Percentiles rank a stretch among this genome's conserved stretches.
Evolutionary conservation across 805 yeast species (phyloP).

Genomic region (Cyberlindnera euphorbiae): DNA sequence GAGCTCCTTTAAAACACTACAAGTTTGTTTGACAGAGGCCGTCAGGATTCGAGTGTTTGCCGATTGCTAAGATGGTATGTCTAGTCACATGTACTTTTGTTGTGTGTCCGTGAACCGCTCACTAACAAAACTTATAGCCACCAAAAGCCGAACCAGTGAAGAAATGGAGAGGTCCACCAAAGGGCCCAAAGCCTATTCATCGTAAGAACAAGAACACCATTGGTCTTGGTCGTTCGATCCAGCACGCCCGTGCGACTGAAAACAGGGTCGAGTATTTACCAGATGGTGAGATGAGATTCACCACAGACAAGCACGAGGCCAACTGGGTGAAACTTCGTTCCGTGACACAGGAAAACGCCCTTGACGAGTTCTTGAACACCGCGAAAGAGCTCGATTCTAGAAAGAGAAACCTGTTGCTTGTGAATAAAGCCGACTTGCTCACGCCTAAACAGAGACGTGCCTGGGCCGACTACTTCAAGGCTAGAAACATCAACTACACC

Average conservation of each 20-base stretch:
- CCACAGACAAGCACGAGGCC: conserved; percentile 79
- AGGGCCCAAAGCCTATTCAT: conserved; percentile 87
- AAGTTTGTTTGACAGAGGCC: no score
- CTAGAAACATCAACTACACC: conserved; percentile 70
- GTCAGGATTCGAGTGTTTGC: no score
- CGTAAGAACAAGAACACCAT: conserved; percentile 79
- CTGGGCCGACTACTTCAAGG: conserved; percentile 84
- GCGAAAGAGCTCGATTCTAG: conserved; percentile 72
- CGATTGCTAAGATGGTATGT: no score
- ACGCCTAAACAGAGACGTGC: conserved; percentile 67
- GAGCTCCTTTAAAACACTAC: conserved; percentile 1
- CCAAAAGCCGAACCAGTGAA: conserved; percentile 45
- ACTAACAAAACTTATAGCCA: no score
- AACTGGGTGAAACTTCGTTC: conserved; percentile 88
- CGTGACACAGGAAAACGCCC: conserved; percentile 88
- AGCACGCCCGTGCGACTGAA: conserved; percentile 65
- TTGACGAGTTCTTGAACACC: conserved; percentile 91
- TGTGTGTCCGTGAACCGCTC: no score
- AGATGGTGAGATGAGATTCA: conserved; percentile 85
- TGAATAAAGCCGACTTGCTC: conserved; percentile 90
- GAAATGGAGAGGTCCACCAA: conserved; percentile 77
- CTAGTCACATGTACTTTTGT: no score
- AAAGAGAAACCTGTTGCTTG: conserved; percentile 76
- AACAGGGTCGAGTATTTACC: conserved; percentile 69
- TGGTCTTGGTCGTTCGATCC: conserved; percentile 82